A percentile compares a stretch with the other conserved stretches of the same genome.
Conservation (phyloP, 345 rosid species). For the Gossypioides kirkii region DNA sequence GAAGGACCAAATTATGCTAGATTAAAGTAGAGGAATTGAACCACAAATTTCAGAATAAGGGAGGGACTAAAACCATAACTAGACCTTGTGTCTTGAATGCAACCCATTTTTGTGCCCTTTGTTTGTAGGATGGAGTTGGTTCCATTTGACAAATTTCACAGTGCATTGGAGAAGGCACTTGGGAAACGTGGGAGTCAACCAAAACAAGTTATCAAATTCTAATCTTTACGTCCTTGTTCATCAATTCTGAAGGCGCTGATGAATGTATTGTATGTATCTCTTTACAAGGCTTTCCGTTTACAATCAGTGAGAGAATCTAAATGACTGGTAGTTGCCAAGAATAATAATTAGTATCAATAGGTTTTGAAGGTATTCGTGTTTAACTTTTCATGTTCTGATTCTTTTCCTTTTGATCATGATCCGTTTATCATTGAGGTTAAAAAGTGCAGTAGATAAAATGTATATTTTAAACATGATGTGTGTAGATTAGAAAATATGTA, state of each 20-base stretch:
- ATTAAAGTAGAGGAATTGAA: no score
- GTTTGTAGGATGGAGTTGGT: constrained; percentile 63
- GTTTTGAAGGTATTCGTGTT: no score
- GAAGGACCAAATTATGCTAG: no score
- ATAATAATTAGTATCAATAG: no score
- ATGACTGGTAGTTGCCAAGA: not conserved
- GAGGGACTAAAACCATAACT: no score
- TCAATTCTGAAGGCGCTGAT: not conserved
- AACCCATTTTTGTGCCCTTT: not conserved
- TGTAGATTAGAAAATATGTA: no score
- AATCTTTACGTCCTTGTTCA: not conserved
- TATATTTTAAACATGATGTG: no score
- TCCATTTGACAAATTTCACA: constrained; percentile 57
- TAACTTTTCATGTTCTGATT: no score
- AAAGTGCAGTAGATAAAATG: no score
- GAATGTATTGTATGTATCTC: not conserved
- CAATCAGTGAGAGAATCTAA: not conserved
- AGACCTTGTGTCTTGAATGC: not conserved
- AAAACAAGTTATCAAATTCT: constrained; percentile 78
- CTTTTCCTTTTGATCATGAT: no score
- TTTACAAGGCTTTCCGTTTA: not conserved
- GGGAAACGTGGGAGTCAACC: constrained; percentile 83
- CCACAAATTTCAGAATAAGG: no score
- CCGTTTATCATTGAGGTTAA: no score
- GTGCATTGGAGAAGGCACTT: constrained; percentile 60